These are phyloP conservation scores for Pseudofabraea citricarpa DNA, from an alignment of 2,329 filamentous ascomycete species.

Conservation along the genomic window DNA sequence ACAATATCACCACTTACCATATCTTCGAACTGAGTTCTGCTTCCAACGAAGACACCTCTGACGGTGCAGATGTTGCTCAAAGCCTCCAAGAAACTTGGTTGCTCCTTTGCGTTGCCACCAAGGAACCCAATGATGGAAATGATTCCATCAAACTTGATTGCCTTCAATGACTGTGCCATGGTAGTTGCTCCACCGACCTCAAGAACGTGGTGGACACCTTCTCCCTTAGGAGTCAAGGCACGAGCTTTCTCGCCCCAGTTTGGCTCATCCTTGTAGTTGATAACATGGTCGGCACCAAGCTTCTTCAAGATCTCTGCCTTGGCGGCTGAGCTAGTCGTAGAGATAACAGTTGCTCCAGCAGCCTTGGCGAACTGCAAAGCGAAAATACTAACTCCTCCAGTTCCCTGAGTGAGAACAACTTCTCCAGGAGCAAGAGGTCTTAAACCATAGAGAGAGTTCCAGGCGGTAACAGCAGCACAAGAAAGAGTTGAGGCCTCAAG, in stretches of 20 bases:
- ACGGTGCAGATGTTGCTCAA: slow-evolving; percentile 33
- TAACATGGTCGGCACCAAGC: slow-evolving; percentile 37
- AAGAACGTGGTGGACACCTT: slow-evolving; percentile 38
- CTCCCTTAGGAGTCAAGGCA: slow-evolving; percentile 28
- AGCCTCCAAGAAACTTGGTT: slow-evolving; percentile 26
- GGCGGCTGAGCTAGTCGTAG: slow-evolving; percentile 33
- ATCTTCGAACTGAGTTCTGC: slow-evolving; percentile 43
- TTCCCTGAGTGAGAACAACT: slow-evolving; percentile 36
- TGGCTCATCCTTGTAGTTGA: slow-evolving; percentile 36
- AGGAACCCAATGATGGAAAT: slow-evolving; percentile 35
- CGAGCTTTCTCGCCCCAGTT: slow-evolving; percentile 36
- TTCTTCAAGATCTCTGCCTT: slow-evolving; percentile 32
- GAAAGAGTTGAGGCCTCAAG: slow-evolving; percentile 43
- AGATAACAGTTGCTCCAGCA: slow-evolving; percentile 35
- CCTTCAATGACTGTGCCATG: slow-evolving; percentile 34
- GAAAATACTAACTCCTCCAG: slow-evolving; percentile 35
- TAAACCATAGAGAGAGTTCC: slow-evolving; percentile 52
- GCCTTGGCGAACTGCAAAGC: slow-evolving; percentile 36
- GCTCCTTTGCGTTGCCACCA: slow-evolving; percentile 20
- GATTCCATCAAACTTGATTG: slow-evolving; percentile 35
- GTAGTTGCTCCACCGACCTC: slow-evolving; percentile 37
- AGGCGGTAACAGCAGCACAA: slow-evolving; percentile 50
- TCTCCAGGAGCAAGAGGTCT: slow-evolving; percentile 30
- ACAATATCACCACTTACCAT: slow-evolving; percentile 27
- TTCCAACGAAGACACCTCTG: slow-evolving; percentile 43